phyloP scores from a whole-genome alignment of 805 yeast species.

The Lachancea nothofagi region DNA sequence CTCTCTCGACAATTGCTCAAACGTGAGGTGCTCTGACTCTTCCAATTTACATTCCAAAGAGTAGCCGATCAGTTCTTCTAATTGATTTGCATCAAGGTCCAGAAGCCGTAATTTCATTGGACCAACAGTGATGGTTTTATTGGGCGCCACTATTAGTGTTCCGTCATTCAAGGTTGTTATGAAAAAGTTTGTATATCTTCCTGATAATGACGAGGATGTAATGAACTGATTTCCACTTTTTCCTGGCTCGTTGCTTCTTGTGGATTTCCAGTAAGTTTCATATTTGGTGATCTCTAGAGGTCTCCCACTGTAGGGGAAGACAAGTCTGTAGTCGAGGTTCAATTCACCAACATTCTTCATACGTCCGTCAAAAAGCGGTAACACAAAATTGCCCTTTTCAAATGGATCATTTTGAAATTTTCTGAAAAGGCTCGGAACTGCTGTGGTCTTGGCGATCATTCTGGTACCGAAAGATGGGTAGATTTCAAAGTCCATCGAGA shows the following conservation, averaged over 20 bases:
- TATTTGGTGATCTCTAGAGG: constrained; percentile 86
- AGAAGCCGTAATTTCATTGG: constrained; percentile 53
- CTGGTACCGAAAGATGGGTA: constrained; percentile 95
- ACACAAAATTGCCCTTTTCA: constrained; percentile 34
- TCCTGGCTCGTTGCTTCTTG: constrained; percentile 44
- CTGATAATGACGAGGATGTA: constrained; percentile 84
- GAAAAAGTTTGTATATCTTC: constrained; percentile 65
- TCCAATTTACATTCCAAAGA: constrained; percentile 12
- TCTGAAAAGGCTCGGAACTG: constrained; percentile 48
- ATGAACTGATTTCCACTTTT: constrained; percentile 44
- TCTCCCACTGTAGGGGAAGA: constrained; percentile 80
- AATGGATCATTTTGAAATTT: constrained; percentile 36
- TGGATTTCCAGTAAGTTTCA: constrained; percentile 96
- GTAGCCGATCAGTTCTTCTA: constrained; percentile 30
- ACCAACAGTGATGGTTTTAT: constrained; percentile 50
- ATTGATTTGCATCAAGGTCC: constrained; percentile 40
- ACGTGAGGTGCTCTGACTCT: constrained; percentile 20
- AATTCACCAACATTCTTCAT: constrained; percentile 78
- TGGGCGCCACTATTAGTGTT: constrained; percentile 77
- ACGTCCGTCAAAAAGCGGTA: constrained; percentile 80
- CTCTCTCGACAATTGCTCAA: constrained; percentile 27
- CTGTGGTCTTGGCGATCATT: constrained; percentile 81
- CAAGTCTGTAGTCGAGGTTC: constrained; percentile 70
- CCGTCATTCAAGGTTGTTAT: constrained; percentile 76
- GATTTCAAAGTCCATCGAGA: constrained; percentile 78